Evolutionary conservation across 129 eudicot genomes (phyloP), one percentile per base, ranked within the genome.

Genomic region (Lonicera japonica): DNA sequence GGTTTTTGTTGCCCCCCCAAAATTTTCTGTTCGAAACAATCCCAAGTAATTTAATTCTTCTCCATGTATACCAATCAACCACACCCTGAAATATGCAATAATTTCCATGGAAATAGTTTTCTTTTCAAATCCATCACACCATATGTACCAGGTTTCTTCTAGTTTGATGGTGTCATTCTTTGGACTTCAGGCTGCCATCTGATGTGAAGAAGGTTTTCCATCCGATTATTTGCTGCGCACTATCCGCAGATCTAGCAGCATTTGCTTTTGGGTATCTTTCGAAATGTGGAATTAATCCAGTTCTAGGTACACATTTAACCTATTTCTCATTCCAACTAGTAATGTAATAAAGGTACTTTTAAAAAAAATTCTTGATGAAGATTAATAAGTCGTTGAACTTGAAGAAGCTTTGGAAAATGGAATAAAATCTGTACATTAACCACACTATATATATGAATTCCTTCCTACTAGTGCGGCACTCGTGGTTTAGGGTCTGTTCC

Each of bases 161-260:
- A 60, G 17, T 46, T 65, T 19, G 60, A 71, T 69, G 73, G 36
- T 41, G 25, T 51, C 12, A 60, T n/a, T 58, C 16, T 78, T 45
- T 63, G 62, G 25, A 43, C 24, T 70, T 51, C 84, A 86, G 97
- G 90, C 75, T 90, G 25, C 97, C 97, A 63, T 64, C 95, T 70
- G 83, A 54, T 41, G 69, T 75, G 62, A 94, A 83, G 79, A 94
- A 73, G 83, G 78, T 85, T 59, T 78, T 94, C 65, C 99, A 94
- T 77, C 99, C 99, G 60, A 94, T 94, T 56, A 85, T 94, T 39
- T 88, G 87, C 52, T 94, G 99, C 72, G 87, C 96, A 48, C 54
- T 94, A 57, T 78, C 99, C 23, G 96, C 99, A 16, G 96, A 82
- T 60, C 72, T 88, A 14, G 99, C 99, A 8, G 99, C 99, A 21